Evolutionary conservation across 305 asterid genomes (phyloP).

Genomic region (Salvia sclarea): DNA sequence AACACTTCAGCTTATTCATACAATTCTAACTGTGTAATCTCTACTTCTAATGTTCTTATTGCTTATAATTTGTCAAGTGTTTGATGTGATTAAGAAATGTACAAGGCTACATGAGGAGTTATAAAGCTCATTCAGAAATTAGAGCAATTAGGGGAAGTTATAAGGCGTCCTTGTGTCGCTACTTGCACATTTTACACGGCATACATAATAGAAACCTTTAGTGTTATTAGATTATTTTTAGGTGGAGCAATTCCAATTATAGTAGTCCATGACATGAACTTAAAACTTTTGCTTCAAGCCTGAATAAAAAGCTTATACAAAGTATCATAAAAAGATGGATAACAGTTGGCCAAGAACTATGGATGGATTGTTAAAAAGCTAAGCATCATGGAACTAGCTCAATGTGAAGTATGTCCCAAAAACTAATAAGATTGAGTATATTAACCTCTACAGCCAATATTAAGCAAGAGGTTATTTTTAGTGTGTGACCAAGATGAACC

Average conservation of each 20-base stretch:
- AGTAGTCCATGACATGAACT: neutral
- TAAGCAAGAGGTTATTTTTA: constrained; percentile 48
- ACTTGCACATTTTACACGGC: neutral
- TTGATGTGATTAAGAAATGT: neutral
- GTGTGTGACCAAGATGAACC: constrained; percentile 68
- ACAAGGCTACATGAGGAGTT: neutral
- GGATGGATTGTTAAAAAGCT: constrained; percentile 19
- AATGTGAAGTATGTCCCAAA: constrained; percentile 25
- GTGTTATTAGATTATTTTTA: neutral
- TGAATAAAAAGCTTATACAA: neutral
- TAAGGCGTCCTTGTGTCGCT: neutral
- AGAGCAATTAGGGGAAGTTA: constrained; percentile 1
- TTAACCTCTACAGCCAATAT: constrained; percentile 41
- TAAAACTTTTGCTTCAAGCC: constrained; percentile 11
- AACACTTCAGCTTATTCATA: neutral
- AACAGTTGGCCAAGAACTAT: constrained; percentile 10
- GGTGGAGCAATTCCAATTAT: neutral
- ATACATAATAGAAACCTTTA: neutral
- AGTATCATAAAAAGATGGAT: neutral
- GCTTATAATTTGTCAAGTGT: constrained; percentile 10
- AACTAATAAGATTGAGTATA: constrained; percentile 33
- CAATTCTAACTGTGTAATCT: neutral
- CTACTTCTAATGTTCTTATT: constrained; percentile 20
- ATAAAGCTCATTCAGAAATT: neutral
- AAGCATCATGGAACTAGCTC: constrained; percentile 7